A percentile compares a stretch with the other conserved stretches of the same genome.
Evolutionary conservation across 768 basidiomycete genomes (phyloP).

Genomic region (Coprinellus aureogranulatus): DNA sequence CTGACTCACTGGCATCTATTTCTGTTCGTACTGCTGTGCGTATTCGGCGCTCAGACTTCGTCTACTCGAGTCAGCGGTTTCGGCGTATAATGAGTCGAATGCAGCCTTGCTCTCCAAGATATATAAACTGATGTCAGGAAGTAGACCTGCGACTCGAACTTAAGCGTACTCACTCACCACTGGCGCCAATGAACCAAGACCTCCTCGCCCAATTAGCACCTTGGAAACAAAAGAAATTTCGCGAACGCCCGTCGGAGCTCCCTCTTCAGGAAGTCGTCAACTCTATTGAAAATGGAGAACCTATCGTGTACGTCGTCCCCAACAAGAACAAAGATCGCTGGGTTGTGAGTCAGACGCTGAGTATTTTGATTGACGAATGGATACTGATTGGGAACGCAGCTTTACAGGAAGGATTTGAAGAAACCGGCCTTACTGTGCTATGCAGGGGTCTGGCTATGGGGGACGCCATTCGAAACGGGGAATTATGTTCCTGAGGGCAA

Average conservation of each 20-base stretch:
- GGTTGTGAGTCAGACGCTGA: too few relatives aligned
- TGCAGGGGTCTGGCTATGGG: not conserved
- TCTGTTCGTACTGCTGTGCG: too few relatives aligned
- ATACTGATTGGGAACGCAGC: not conserved
- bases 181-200: not conserved
- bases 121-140: too few relatives aligned
- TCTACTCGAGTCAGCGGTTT: too few relatives aligned
- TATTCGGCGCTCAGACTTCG: too few relatives aligned
- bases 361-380: too few relatives aligned
- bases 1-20: too few relatives aligned
- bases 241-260: not conserved
- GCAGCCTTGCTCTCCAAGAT: too few relatives aligned
- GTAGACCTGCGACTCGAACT: too few relatives aligned
- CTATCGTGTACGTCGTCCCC: not conserved
- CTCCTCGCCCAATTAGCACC: not conserved
- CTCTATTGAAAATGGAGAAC: not conserved
- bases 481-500: not conserved
- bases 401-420: not conserved
- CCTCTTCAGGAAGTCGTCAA: not conserved
- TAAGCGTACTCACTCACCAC: too few relatives aligned
- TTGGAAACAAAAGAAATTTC: not conserved
- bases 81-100: too few relatives aligned
- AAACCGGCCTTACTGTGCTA: not conserved
- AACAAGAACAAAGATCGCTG: not conserved
- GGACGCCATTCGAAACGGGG: not conserved